These are phyloP conservation scores for Debaryomyces robertsiae DNA, from an alignment of 1,139 yeast genomes.

Conservation along the genomic window DNA sequence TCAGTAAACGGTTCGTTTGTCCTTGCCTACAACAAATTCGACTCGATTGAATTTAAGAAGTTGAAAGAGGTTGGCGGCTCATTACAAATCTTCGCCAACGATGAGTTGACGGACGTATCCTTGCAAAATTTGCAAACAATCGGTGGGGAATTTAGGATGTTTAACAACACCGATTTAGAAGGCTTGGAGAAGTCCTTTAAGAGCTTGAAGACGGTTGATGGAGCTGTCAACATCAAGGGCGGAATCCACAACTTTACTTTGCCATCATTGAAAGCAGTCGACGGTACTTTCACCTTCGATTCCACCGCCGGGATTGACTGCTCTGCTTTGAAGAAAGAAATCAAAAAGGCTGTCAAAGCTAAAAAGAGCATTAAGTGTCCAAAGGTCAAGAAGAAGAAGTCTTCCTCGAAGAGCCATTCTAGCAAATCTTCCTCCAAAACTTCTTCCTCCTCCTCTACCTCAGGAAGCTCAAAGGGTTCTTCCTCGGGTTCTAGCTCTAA, in stretches of 20 bases:
- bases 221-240: constrained; percentile 48
- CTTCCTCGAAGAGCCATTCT: constrained; percentile 21
- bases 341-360: constrained; percentile 36
- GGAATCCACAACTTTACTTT: constrained; percentile 43
- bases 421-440: constrained; percentile 15
- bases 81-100: constrained; percentile 46
- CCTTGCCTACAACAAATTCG: constrained; percentile 45
- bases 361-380: constrained; percentile 53
- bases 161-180: constrained; percentile 45
- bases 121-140: constrained; percentile 34
- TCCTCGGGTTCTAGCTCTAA: constrained; percentile 11
- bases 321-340: constrained; percentile 35
- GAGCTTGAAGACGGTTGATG: constrained; percentile 38
- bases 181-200: constrained; percentile 34
- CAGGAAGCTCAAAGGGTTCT: constrained; percentile 13
- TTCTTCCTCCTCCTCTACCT: constrained; percentile 13
- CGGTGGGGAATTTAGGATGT: constrained; percentile 48
- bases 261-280: constrained; percentile 40
- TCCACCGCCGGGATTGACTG: constrained; percentile 46
- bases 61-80: constrained; percentile 44
- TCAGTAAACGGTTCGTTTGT: constrained; percentile 46
- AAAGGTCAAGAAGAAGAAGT: constrained; percentile 20
- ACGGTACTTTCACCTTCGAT: constrained; percentile 45
- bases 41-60: constrained; percentile 31
- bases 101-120: constrained; percentile 36